These are phyloP conservation scores for Magnaporthiopsis incrustans DNA, from an alignment of 2,329 filamentous ascomycete species.

Conservation along the genomic window DNA sequence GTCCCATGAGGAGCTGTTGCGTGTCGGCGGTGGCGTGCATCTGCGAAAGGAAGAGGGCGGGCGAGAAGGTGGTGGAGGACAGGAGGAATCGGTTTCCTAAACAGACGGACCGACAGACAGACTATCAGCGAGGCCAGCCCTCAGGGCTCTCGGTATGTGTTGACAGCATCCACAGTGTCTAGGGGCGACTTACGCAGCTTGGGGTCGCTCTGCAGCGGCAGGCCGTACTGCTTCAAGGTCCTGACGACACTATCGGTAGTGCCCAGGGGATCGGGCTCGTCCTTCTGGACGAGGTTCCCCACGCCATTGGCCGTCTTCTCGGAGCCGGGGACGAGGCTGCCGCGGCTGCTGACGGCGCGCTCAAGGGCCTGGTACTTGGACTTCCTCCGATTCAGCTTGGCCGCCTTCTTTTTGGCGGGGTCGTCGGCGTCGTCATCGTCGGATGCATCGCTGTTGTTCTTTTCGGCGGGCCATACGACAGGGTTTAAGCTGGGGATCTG, in stretches of 20 bases:
- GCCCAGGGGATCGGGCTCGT: conserved; percentile 91
- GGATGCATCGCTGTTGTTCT: conserved; percentile 62
- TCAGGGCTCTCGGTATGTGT: neutral
- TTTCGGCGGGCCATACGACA: conserved; percentile 76
- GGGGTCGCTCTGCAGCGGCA: conserved; percentile 77
- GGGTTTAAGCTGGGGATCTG: conserved; percentile 73
- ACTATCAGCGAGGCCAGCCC: neutral
- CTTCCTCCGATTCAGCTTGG: conserved; percentile 51
- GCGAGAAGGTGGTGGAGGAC: conserved; percentile 92
- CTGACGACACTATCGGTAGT: conserved; percentile 78
- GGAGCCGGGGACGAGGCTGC: conserved; percentile 57
- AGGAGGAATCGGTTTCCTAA: conserved; percentile 85
- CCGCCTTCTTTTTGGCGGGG: conserved; percentile 45
- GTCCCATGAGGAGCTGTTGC: conserved; percentile 67
- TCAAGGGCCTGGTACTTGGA: conserved; percentile 83
- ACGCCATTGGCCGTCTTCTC: conserved; percentile 35
- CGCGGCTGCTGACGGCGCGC: conserved; percentile 60
- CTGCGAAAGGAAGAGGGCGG: conserved; percentile 83
- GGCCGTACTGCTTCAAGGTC: conserved; percentile 65
- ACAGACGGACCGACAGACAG: neutral
- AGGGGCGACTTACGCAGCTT: conserved; percentile 53
- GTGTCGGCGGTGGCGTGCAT: conserved; percentile 84
- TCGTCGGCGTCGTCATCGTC: conserved; percentile 44
- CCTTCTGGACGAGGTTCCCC: conserved; percentile 75
- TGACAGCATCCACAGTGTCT: neutral